Percentiles rank a stretch among this genome's conserved stretches.
phyloP scores from a whole-genome alignment of 768 basidiomycete genomes.

The Trichaptum fuscoviolaceum region DNA sequence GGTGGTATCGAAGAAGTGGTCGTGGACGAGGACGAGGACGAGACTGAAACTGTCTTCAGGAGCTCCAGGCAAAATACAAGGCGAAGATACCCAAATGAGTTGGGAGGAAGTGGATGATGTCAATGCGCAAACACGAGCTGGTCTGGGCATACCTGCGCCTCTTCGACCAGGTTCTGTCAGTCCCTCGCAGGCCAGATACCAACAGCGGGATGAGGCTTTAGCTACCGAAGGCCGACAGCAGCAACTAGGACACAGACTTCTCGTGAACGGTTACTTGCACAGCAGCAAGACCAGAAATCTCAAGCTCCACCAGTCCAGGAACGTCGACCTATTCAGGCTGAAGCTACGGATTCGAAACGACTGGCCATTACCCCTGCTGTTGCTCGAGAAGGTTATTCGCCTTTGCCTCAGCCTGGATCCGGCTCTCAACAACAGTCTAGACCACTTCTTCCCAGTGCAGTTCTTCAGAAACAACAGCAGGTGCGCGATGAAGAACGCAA shows the following conservation, averaged over 20 bases:
- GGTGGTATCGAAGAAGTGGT: constrained; percentile 22
- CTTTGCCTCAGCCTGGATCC: constrained; percentile 23
- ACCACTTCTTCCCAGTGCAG: constrained; percentile 32
- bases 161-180: constrained; percentile 27
- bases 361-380: constrained; percentile 76
- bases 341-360: constrained; percentile 68
- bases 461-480: constrained; percentile 43
- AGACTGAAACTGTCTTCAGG: constrained; percentile 43
- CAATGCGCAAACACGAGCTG: constrained; percentile 35
- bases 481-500: constrained; percentile 51
- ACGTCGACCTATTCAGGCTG: constrained; percentile 33
- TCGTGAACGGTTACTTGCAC: constrained; percentile 38
- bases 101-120: constrained; percentile 76
- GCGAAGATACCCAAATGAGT: constrained; percentile 70
- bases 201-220: constrained; percentile 26
- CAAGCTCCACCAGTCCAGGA: constrained; percentile 7
- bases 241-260: constrained; percentile 40
- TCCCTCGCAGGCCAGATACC: constrained; percentile 16
- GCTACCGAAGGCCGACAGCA: constrained; percentile 12
- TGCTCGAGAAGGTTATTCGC: constrained; percentile 42
- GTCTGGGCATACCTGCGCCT: constrained; percentile 27
- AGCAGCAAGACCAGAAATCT: constrained; percentile 23
- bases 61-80: neutral
- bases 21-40: constrained; percentile 15
- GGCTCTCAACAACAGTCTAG: constrained; percentile 16